Conservation (phyloP, 2,329 filamentous ascomycete species). For the Alternaria sp. region DNA sequence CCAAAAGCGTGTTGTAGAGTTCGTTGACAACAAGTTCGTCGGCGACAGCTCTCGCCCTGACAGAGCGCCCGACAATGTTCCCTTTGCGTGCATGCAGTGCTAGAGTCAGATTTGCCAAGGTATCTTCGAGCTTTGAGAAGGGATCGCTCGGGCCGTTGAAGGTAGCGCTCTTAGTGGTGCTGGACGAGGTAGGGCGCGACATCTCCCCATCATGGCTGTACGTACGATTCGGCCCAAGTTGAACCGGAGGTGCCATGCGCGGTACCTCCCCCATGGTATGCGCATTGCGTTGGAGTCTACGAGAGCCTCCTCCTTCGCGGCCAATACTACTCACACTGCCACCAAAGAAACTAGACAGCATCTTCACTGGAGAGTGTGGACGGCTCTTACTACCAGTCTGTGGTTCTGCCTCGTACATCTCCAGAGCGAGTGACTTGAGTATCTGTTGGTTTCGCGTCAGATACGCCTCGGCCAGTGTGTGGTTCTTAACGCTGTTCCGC, state of each 20-base stretch:
- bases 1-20: constrained; percentile 85
- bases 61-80: constrained; percentile 78
- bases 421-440: constrained; percentile 71
- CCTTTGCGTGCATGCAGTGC: constrained; percentile 85
- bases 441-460: constrained; percentile 80
- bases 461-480: constrained; percentile 68
- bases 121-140: constrained; percentile 78
- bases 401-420: constrained; percentile 65
- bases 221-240: constrained; percentile 46
- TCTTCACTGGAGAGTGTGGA: constrained; percentile 85
- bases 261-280: constrained; percentile 46
- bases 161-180: constrained; percentile 39
- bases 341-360: constrained; percentile 81
- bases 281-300: constrained; percentile 44
- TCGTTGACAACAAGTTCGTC: constrained; percentile 87
- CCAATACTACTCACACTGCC: constrained; percentile 55
- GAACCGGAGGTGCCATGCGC: constrained; percentile 41
- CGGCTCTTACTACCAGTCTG: constrained; percentile 64
- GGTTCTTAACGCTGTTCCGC: constrained; percentile 72
- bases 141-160: constrained; percentile 42
- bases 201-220: constrained; percentile 44
- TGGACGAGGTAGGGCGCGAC: constrained; percentile 43
- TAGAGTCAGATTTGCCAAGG: constrained; percentile 81
- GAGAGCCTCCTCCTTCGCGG: constrained; percentile 24
- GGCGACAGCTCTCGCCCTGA: constrained; percentile 72